Evolutionary conservation across 768 basidiomycete species (phyloP).

Genomic region (Xerocomellus intermedius): DNA sequence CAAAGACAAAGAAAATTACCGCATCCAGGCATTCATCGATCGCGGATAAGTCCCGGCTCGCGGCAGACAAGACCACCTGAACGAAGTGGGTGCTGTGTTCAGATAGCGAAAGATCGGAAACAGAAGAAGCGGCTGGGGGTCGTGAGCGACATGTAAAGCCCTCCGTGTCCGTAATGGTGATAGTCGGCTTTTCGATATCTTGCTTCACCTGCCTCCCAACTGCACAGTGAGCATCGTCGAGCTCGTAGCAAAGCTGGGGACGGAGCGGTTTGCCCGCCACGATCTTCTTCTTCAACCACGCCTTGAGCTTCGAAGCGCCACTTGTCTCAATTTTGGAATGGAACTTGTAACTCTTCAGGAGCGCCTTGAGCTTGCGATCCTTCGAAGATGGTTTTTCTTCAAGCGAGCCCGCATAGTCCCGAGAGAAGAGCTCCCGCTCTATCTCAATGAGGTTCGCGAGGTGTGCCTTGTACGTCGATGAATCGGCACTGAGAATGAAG

Average conservation of each 20-base stretch:
- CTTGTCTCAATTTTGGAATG: constrained; percentile 31
- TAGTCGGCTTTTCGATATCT: constrained; percentile 17
- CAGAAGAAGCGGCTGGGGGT: neutral
- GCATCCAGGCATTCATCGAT: constrained; percentile 54
- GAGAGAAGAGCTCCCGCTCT: constrained; percentile 33
- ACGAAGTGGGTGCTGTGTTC: constrained; percentile 43
- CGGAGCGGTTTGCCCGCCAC: constrained; percentile 36
- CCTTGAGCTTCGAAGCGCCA: constrained; percentile 51
- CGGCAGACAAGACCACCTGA: constrained; percentile 49
- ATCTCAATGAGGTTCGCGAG: constrained; percentile 36
- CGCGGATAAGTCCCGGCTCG: constrained; percentile 53
- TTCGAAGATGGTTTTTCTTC: constrained; percentile 28
- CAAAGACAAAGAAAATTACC: constrained; percentile 39
- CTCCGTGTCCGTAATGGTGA: constrained; percentile 25
- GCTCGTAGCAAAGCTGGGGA: constrained; percentile 40
- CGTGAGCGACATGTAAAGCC: constrained; percentile 19
- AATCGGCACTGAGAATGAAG: constrained; percentile 35
- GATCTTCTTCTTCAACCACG: constrained; percentile 65
- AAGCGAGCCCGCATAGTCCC: constrained; percentile 16
- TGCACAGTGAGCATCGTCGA: constrained; percentile 39
- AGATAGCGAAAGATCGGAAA: constrained; percentile 22
- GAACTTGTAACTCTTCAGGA: constrained; percentile 44
- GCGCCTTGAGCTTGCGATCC: constrained; percentile 41
- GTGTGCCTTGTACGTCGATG: constrained; percentile 36
- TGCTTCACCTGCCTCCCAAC: constrained; percentile 39